These are phyloP conservation scores for Taiozyma sp. DNA, from an alignment of 1,139 yeast species.

Conservation along the genomic window DNA sequence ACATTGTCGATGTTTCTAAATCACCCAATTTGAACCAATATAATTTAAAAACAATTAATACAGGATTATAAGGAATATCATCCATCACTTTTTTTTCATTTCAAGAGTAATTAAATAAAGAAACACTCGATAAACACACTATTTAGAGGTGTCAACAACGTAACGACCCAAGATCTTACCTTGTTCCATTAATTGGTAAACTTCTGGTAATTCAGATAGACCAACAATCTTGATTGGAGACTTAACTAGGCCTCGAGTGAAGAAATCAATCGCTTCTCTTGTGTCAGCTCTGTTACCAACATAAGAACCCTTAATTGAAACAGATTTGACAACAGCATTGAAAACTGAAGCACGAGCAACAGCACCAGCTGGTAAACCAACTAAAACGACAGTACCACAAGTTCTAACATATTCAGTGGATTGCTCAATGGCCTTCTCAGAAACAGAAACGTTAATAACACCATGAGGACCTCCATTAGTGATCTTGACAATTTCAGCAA, in stretches of 20 bases:
- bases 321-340: conserved; percentile 50
- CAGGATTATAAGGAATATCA: not conserved
- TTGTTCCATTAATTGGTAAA: conserved; percentile 52
- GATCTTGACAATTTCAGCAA: conserved; percentile 40
- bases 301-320: conserved; percentile 55
- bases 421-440: conserved; percentile 51
- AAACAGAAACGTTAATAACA: conserved; percentile 56
- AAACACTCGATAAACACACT: not conserved
- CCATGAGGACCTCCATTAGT: conserved; percentile 63
- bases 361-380: conserved; percentile 61
- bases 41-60: too few relatives aligned
- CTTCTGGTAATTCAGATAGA: conserved; percentile 47
- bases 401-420: conserved; percentile 53
- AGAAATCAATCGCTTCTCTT: conserved; percentile 64
- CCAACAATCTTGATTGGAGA: conserved; percentile 60
- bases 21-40: too few relatives aligned
- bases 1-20: too few relatives aligned
- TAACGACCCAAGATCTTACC: conserved; percentile 61
- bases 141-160: conserved; percentile 45
- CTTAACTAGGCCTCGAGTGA: conserved; percentile 53
- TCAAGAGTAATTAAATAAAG: too few relatives aligned
- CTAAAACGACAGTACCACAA: conserved; percentile 55
- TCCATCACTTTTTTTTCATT: not conserved
- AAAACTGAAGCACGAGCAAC: conserved; percentile 50
- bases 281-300: conserved; percentile 72